Base-by-base conservation (phyloP, 371 early-diverging fungal genomes). In the Gilbertella persicaria region DNA sequence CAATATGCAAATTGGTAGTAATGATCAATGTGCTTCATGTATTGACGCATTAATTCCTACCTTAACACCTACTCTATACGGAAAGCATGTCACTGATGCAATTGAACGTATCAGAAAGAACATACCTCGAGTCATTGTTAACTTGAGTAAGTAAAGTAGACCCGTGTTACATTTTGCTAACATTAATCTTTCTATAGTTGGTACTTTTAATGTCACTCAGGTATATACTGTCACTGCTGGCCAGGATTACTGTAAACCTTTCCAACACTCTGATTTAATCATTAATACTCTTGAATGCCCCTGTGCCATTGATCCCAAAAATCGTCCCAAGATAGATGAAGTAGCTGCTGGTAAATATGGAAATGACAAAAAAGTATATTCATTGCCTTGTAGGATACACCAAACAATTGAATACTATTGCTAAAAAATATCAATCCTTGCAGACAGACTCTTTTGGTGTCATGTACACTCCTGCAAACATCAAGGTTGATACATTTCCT, bases 1-100 rank as follows among this genome's bases (percentile, higher is more conserved):
- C 0, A 81, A 80, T 0, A 46, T 88, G 8, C 85, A 86, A 57
- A 83, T 88, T 38, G 89, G 89, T 7, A 79, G 77, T 38, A 88
- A 88, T 55, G 86, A 88, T 54, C 68, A 83, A 25, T 88, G 89
- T 51, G 79, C 73, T 17, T 66, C 80, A 2, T 84, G 85, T 48
- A 60, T 57, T 6, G 64, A 52, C 10, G 19, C 54, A 0, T n/a
- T n/a, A n/a, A n/a, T n/a, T n/a, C n/a, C n/a, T n/a, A 60, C 64
- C 2, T 67, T 70, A 3, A 24, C 66, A 20, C 78, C 78, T 1
- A 30, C 35, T 2, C 39, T 58, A 1, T 77, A 60, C 24, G 41
- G 52, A 23, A 46, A 51, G n/a, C 63, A 77, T 42, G 55, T 71
- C 4, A 45, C 51, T 9, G 61, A 59, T 19, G 70, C 74, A n/a